phyloP scores from a whole-genome alignment of 805 yeast genomes.

The Hagleromyces aurorensis region DNA sequence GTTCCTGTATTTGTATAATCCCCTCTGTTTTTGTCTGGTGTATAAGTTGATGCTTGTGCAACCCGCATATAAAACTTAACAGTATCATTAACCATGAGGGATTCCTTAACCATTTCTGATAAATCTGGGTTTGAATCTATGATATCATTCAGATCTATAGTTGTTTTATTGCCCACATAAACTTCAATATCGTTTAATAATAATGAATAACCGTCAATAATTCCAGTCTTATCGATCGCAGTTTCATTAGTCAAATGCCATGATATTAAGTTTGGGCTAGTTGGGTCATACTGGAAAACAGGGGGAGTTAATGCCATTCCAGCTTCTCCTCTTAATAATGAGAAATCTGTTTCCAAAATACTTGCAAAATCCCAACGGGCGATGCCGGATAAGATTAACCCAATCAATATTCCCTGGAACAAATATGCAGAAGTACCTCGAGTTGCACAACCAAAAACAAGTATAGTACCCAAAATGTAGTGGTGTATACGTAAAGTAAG shows the following conservation, averaged over 20 bases:
- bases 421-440: constrained; percentile 60
- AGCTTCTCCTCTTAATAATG: constrained; percentile 69
- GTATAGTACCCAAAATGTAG: constrained; percentile 65
- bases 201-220: constrained; percentile 49
- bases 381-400: constrained; percentile 75
- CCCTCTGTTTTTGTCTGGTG: constrained; percentile 36
- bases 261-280: constrained; percentile 18
- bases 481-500: constrained; percentile 74
- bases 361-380: constrained; percentile 93
- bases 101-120: constrained; percentile 25
- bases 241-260: constrained; percentile 21
- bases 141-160: constrained; percentile 37
- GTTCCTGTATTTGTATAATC: constrained; percentile 62
- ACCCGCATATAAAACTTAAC: constrained; percentile 45
- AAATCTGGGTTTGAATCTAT: constrained; percentile 27
- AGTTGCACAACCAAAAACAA: constrained; percentile 80
- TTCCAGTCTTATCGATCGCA: constrained; percentile 20
- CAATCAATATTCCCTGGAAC: constrained; percentile 80
- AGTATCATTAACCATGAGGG: constrained; percentile 24
- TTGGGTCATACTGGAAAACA: constrained; percentile 22
- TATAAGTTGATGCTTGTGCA: constrained; percentile 40
- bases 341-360: constrained; percentile 65
- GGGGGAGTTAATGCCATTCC: constrained; percentile 47
- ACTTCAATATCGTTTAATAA: constrained; percentile 74
- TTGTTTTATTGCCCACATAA: constrained; percentile 46